Evolutionary conservation across 495 filamentous ascomycete species (phyloP), one percentile per base, ranked within the genome.

Genomic region (Cenococcum geophilum): DNA sequence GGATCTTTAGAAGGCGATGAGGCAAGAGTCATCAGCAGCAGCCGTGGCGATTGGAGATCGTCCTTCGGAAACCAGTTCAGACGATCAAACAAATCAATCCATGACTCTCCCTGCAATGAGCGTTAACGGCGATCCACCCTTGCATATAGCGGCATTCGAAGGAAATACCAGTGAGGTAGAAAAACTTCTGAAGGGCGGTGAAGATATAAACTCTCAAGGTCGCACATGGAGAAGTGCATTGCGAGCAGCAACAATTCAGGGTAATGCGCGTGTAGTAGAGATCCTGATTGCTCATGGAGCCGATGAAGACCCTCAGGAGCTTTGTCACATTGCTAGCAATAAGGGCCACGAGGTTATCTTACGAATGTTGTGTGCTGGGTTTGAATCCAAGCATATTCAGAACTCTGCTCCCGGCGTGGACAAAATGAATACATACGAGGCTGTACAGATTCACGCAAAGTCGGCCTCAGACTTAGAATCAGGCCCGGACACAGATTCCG

Each of bases 1-100:
- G 62, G 58, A 4, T 61, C 18, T 36, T 5, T 52, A 14, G 58
- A 60, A 42, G 43, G 55, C 4, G 58, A 57, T 14, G 40, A 45
- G 11, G 40, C 40, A 14, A 14, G 40, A 18, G 1, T 45, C 40
- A 4, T 45, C 40, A 16, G 3, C 40, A 45, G 40, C 3, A 18
- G 40, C 40, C 18, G 40, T 45, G 11, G 18, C 18, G 14, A 18
- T 45, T 45, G 40, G 40, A 14, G 40, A 45, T 14, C 3, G 18
- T 16, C 4, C 1, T 18, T 16, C 18, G 11, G 11, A 45, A 45
- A 10, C 40, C 12, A 45, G 1, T 2, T 45, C 40, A 14, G 40
- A 45, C 12, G 18, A 16, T 45, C 40, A 14, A 14, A 16, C 18
- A 14, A 14, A 45, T 45, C 40, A 1, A 16, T 45, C 40, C 1